Evolutionary conservation across 2,329 filamentous ascomycete genomes (phyloP).

Genomic region (Stagonosporopsis chrysanthemi): DNA sequence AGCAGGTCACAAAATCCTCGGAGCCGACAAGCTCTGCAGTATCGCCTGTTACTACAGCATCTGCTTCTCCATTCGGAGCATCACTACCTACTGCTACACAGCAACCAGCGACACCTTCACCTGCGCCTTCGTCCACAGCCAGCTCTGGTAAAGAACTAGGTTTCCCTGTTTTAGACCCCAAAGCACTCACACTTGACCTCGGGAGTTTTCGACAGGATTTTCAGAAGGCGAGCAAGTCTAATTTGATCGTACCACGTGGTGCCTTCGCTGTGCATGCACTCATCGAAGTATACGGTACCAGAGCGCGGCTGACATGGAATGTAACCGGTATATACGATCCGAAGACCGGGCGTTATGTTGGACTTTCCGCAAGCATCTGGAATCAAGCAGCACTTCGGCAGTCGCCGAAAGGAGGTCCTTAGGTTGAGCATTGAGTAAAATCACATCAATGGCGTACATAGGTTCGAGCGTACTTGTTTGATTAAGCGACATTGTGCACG

Average conservation of each 20-base stretch:
- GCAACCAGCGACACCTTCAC: constrained; percentile 12
- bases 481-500: constrained; percentile 4
- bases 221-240: constrained; percentile 28
- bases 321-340: constrained; percentile 57
- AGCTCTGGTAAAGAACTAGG: constrained; percentile 31
- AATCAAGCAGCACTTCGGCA: constrained; percentile 46
- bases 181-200: constrained; percentile 38
- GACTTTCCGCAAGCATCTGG: constrained; percentile 35
- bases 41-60: constrained; percentile 15
- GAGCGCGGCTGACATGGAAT: constrained; percentile 54
- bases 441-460: constrained; percentile 12
- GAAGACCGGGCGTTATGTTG: constrained; percentile 48
- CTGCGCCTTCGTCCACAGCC: constrained; percentile 19
- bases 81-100: constrained; percentile 25
- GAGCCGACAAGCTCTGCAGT: constrained; percentile 8
- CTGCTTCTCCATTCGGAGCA: constrained; percentile 18
- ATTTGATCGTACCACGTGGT: constrained; percentile 51
- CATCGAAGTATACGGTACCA: constrained; percentile 55
- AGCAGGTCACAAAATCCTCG: constrained; percentile 21
- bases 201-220: constrained; percentile 36
- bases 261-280: constrained; percentile 55
- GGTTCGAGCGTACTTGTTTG: constrained; percentile 5
- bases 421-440: neutral
- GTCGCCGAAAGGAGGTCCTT: constrained; percentile 45
- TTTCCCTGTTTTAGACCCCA: constrained; percentile 36